These are phyloP conservation scores for Bothriochloa decipiens DNA, from an alignment of 176 grass and related monocot species.

Conservation along the genomic window DNA sequence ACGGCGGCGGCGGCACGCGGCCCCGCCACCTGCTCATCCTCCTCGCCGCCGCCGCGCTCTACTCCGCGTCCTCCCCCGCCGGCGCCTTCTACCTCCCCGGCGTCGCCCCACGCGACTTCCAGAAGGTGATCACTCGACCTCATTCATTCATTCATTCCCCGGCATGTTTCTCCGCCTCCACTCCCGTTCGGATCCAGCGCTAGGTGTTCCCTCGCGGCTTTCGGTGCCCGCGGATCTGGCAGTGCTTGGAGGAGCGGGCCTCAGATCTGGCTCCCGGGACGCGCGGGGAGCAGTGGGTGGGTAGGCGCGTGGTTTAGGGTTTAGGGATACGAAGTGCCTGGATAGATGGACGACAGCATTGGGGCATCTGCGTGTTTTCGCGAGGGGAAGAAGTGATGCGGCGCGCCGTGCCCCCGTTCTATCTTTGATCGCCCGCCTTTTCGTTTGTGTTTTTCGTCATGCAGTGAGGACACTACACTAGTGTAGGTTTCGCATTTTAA, in stretches of 20 bases:
- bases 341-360: neutral
- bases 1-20: conserved; percentile 27
- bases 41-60: neutral
- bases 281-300: neutral
- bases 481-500: neutral
- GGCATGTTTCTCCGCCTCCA: neutral
- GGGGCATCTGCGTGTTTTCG: neutral
- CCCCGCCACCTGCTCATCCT: neutral
- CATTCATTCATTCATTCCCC: neutral
- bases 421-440: neutral
- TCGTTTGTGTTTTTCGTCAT: neutral
- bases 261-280: conserved; percentile 42
- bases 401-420: neutral
- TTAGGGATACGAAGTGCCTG: conserved; percentile 33
- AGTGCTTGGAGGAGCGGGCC: neutral
- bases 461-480: neutral
- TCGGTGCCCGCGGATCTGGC: conserved; percentile 33
- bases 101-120: conserved; percentile 76
- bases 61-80: conserved; percentile 25
- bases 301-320: conserved; percentile 35
- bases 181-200: conserved; percentile 36
- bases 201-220: neutral
- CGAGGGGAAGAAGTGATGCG: neutral
- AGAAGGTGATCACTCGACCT: conserved; percentile 50
- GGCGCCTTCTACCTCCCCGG: conserved; percentile 83